A percentile compares a stretch with the other conserved stretches of the same genome.
Conservation (phyloP, 768 basidiomycete species). For the Boletus vermiculosoides region DNA sequence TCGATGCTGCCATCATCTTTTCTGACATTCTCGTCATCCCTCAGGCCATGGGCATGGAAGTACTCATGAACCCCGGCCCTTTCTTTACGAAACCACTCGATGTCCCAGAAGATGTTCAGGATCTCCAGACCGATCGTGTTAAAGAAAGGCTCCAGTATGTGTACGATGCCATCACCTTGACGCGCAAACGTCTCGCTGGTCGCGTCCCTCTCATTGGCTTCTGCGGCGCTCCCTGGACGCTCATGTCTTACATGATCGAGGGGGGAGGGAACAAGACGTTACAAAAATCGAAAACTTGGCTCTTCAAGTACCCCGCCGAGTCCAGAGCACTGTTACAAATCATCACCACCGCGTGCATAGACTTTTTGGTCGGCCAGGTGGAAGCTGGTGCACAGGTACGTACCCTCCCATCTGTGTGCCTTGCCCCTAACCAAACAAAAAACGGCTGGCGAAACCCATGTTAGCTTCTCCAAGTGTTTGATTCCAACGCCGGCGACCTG, state of each 20-base stretch:
- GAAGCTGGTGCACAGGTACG: conserved; percentile 93
- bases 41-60: conserved; percentile 96
- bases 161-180: conserved; percentile 86
- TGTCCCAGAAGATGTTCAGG: conserved; percentile 68
- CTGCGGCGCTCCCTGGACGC: conserved; percentile 96
- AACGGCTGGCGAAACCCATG: neutral
- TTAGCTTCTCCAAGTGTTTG: conserved; percentile 84
- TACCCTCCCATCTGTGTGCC: neutral
- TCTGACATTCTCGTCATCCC: conserved; percentile 97
- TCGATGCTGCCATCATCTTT: conserved; percentile 98
- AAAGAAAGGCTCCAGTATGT: conserved; percentile 86
- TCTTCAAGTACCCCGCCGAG: conserved; percentile 86
- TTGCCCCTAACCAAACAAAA: neutral
- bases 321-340: conserved; percentile 72
- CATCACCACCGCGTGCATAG: conserved; percentile 87
- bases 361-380: conserved; percentile 89
- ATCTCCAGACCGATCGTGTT: conserved; percentile 72
- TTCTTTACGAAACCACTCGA: conserved; percentile 83
- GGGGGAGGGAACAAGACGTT: conserved; percentile 91
- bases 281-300: conserved; percentile 91
- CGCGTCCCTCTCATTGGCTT: conserved; percentile 97
- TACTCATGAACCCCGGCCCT: conserved; percentile 92
- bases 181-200: conserved; percentile 76
- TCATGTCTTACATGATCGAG: conserved; percentile 98
- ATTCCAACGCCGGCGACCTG: conserved; percentile 94